phyloP scores from a whole-genome alignment of 2,329 filamentous ascomycete species.

The Chaetoscypha palmicola region DNA sequence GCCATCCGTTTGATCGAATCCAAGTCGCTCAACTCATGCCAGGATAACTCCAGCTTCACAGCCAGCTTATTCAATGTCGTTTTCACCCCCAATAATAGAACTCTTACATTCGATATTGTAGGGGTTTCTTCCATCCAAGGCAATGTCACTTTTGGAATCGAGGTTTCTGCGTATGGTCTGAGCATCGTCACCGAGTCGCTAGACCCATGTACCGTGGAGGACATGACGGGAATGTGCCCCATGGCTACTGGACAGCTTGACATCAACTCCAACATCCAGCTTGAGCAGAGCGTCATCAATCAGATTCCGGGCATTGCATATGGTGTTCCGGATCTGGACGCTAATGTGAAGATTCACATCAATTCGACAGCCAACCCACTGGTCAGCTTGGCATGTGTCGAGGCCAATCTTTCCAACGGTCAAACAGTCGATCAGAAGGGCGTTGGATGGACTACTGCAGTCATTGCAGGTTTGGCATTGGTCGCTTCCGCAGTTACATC shows the following conservation, averaged over 20 bases:
- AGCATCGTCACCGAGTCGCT: slow-evolving; percentile 59
- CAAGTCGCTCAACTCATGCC: slow-evolving; percentile 77
- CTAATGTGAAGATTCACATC: slow-evolving; percentile 74
- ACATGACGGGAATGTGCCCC: slow-evolving; percentile 72
- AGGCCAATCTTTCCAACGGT: slow-evolving; percentile 81
- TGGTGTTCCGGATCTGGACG: slow-evolving; percentile 84
- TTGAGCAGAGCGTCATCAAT: slow-evolving; percentile 50
- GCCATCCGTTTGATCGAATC: slow-evolving; percentile 51
- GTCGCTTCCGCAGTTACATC: slow-evolving; percentile 83
- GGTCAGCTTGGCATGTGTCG: slow-evolving; percentile 71
- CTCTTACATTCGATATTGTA: slow-evolving; percentile 66
- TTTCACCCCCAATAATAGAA: slow-evolving; percentile 69
- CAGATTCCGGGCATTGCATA: slow-evolving; percentile 80
- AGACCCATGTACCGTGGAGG: slow-evolving; percentile 64
- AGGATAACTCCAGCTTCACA: slow-evolving; percentile 76
- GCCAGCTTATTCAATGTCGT: slow-evolving; percentile 83
- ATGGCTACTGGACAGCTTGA: slow-evolving; percentile 82
- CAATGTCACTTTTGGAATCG: slow-evolving; percentile 70
- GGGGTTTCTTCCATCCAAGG: slow-evolving; percentile 79
- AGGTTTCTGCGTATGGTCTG: slow-evolving; percentile 78
- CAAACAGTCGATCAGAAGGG: slow-evolving; percentile 85
- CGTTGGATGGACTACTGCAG: slow-evolving; percentile 83
- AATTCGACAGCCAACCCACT: slow-evolving; percentile 54
- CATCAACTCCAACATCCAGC: slow-evolving; percentile 61
- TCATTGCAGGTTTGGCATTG: slow-evolving; percentile 78